phyloP scores from a whole-genome alignment of 2,329 filamentous ascomycete species.

The Tolypocladium sp. region DNA sequence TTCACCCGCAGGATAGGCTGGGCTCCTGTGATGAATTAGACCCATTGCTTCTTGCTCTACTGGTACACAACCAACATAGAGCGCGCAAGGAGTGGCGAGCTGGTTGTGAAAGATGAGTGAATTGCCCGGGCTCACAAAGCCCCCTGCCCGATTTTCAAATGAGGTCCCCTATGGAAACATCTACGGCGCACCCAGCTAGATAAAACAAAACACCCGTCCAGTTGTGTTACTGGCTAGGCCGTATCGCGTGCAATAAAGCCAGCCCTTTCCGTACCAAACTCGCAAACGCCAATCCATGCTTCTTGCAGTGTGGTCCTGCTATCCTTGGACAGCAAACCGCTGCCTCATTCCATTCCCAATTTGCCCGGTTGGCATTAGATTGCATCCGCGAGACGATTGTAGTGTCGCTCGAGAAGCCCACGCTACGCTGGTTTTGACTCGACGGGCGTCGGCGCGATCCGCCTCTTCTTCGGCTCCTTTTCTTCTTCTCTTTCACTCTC shows the following conservation, averaged over 20 bases:
- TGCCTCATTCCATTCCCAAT: not conserved
- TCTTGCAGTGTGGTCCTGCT: slow-evolving; percentile 11
- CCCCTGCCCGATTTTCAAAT: not conserved
- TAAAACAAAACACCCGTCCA: not conserved
- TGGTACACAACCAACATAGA: not conserved
- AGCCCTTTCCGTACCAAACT: slow-evolving; percentile 4
- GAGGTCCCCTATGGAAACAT: not conserved
- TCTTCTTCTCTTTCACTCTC: slow-evolving; percentile 45
- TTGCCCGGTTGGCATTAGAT: not conserved
- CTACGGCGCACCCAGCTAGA: not conserved
- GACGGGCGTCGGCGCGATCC: slow-evolving; percentile 60
- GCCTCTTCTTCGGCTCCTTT: slow-evolving; percentile 55
- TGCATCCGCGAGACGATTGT: not conserved
- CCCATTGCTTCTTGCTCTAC: not conserved
- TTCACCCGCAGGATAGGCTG: slow-evolving; percentile 53
- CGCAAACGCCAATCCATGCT: slow-evolving; percentile 20
- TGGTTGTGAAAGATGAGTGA: not conserved
- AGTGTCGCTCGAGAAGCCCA: not conserved
- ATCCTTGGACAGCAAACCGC: not conserved
- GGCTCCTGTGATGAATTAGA: slow-evolving; percentile 34
- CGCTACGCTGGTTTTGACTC: slow-evolving; percentile 13
- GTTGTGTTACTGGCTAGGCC: not conserved
- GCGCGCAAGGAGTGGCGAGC: not conserved
- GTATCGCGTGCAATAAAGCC: not conserved
- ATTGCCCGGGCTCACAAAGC: not conserved